Conservation (phyloP, 371 early-diverging fungal species). For the Nosema bombycis region DNA sequence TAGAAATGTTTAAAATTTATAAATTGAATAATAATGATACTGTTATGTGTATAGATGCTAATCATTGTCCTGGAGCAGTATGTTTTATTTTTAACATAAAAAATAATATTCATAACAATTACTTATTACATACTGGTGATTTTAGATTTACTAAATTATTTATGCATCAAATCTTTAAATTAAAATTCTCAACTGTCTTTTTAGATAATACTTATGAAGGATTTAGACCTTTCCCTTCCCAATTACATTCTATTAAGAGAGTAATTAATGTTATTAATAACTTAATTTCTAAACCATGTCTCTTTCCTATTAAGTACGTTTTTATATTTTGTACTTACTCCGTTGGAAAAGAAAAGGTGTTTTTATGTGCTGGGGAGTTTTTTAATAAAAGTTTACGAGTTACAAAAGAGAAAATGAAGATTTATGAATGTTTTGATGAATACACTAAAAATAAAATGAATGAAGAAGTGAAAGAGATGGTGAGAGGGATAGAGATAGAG, state of each 20-base stretch:
- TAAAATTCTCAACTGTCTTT: conserved; percentile 17
- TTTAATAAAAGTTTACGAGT: conserved; percentile 23
- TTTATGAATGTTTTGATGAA: conserved; percentile 21
- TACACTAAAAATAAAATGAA: conserved; percentile 18
- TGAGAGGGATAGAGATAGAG: background rate
- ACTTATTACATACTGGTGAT: conserved; percentile 40
- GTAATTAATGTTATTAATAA: conserved; percentile 14
- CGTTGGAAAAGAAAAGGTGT: conserved; percentile 45
- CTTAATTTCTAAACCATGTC: background rate
- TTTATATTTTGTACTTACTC: conserved; percentile 25
- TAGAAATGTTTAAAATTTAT: conserved; percentile 12
- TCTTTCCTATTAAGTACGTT: conserved; percentile 25
- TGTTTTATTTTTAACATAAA: conserved; percentile 34
- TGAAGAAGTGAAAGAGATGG: conserved; percentile 4
- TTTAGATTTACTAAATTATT: conserved; percentile 19
- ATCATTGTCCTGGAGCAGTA: conserved; percentile 48
- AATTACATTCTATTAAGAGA: conserved; percentile 12
- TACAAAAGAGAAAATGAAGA: conserved; percentile 10
- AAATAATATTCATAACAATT: no score
- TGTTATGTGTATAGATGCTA: conserved; percentile 35
- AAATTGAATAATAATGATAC: background rate
- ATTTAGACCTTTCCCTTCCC: conserved; percentile 7
- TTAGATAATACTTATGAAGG: conserved; percentile 43
- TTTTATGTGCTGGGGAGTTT: conserved; percentile 27
- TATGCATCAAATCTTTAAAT: background rate